phyloP scores from a whole-genome alignment of 495 filamentous ascomycete species.

The Aspergillus nanangensis region DNA sequence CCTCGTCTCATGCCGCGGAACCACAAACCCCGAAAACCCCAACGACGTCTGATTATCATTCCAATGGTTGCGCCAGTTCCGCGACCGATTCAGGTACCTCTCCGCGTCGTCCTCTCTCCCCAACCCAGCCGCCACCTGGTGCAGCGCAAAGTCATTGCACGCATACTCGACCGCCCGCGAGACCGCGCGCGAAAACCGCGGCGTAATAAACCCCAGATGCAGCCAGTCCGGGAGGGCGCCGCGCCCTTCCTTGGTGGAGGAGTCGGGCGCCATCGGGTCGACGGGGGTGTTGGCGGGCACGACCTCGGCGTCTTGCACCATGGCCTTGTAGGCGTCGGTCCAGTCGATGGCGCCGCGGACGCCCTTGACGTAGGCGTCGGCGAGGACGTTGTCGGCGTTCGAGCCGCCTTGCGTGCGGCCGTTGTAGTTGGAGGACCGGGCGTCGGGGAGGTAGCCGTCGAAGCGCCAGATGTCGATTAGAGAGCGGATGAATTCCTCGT shows the following conservation, averaged over 20 bases:
- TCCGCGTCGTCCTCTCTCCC: constrained; percentile 44
- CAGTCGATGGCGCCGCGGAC: constrained; percentile 62
- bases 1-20: constrained; percentile 44
- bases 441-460: constrained; percentile 64
- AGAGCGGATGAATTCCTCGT: constrained; percentile 64
- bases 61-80: constrained; percentile 74
- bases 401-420: constrained; percentile 68
- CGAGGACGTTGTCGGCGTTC: constrained; percentile 70
- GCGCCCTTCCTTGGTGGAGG: constrained; percentile 65
- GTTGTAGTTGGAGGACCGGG: constrained; percentile 66
- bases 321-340: constrained; percentile 63
- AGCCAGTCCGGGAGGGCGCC: constrained; percentile 70
- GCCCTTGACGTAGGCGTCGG: constrained; percentile 71
- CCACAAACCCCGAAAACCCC: constrained; percentile 61
- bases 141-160: constrained; percentile 63
- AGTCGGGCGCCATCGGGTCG: constrained; percentile 55
- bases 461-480: constrained; percentile 67
- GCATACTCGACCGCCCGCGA: constrained; percentile 66
- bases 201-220: constrained; percentile 59
- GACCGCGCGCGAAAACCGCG: constrained; percentile 56
- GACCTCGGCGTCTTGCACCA: constrained; percentile 67
- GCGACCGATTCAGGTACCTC: constrained; percentile 60
- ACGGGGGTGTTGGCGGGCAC: constrained; percentile 57
- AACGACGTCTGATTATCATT: constrained; percentile 49
- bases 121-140: constrained; percentile 48